Evolutionary conservation across 2,329 filamentous ascomycete genomes (phyloP).

Genomic region (Colletotrichum lini): DNA sequence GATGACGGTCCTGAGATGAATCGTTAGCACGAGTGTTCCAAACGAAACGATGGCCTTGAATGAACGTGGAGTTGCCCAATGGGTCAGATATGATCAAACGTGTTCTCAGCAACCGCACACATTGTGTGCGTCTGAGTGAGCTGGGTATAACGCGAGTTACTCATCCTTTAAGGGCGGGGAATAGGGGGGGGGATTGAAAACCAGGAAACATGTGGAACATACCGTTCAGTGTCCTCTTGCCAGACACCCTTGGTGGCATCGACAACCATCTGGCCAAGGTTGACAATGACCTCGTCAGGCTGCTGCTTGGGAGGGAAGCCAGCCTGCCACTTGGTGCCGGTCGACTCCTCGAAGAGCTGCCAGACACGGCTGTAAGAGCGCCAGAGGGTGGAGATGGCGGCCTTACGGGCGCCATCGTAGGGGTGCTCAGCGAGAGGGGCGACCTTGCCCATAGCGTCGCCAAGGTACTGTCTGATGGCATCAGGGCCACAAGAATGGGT

Average conservation of each 20-base stretch:
- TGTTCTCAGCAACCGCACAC: slow-evolving; percentile 29
- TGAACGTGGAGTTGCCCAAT: background rate
- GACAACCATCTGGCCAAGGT: slow-evolving; percentile 89
- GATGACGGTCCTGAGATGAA: slow-evolving; percentile 78
- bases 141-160: slow-evolving; percentile 27
- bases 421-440: slow-evolving; percentile 87
- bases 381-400: slow-evolving; percentile 92
- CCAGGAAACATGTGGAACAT: slow-evolving; percentile 63
- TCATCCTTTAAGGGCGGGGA: slow-evolving; percentile 13
- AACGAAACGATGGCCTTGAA: slow-evolving; percentile 33
- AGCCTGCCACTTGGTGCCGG: slow-evolving; percentile 87
- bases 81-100: slow-evolving; percentile 29
- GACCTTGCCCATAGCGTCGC: slow-evolving; percentile 88
- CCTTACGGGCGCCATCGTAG: slow-evolving; percentile 95
- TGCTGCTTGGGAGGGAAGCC: slow-evolving; percentile 87
- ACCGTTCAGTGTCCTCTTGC: slow-evolving; percentile 94
- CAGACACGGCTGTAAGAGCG: slow-evolving; percentile 93
- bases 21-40: slow-evolving; percentile 58
- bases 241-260: slow-evolving; percentile 87
- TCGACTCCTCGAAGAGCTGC: slow-evolving; percentile 85
- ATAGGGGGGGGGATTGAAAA: no score
- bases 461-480: slow-evolving; percentile 82
- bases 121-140: slow-evolving; percentile 31
- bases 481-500: slow-evolving; percentile 85
- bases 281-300: slow-evolving; percentile 83